Conservation (phyloP, 2,329 filamentous ascomycete species). For the Diplodia mutila region DNA sequence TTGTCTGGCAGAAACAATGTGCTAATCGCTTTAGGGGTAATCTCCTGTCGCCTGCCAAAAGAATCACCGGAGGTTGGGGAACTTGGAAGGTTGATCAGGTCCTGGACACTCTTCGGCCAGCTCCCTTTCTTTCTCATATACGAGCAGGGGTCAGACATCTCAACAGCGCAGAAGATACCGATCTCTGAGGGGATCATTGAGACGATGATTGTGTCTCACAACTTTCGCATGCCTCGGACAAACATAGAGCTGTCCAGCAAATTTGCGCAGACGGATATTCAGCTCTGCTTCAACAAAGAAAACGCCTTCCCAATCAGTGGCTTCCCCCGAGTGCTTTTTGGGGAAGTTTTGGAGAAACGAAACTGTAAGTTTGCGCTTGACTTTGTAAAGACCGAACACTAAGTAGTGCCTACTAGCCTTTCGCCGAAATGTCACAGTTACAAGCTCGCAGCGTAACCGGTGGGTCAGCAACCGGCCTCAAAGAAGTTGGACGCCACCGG, state of each 20-base stretch:
- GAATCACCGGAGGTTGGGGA: constrained; percentile 23
- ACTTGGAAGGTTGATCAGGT: constrained; percentile 26
- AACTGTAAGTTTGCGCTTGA: not conserved
- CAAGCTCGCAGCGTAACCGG: too few species aligned
- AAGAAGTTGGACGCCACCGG: too few species aligned
- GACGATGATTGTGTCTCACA: not conserved
- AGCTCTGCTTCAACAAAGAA: not conserved
- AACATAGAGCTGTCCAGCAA: not conserved
- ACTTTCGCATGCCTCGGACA: not conserved
- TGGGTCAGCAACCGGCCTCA: too few species aligned
- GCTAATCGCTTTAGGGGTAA: constrained; percentile 26
- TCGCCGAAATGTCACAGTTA: too few species aligned
- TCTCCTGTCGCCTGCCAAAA: constrained; percentile 28
- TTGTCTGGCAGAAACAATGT: not conserved
- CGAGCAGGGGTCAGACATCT: not conserved
- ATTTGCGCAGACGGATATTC: not conserved
- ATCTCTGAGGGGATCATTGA: not conserved
- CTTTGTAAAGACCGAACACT: too few species aligned
- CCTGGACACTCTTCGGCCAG: constrained; percentile 4
- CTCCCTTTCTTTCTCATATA: constrained; percentile 24
- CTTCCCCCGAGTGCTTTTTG: constrained; percentile 7
- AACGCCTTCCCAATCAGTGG: constrained; percentile 11
- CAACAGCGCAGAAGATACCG: not conserved
- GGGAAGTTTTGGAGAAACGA: not conserved
- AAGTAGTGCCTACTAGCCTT: too few species aligned